A percentile compares a stretch with the other conserved stretches of the same genome.
These are phyloP conservation scores for Leonotis leonurus DNA, from an alignment of 257 asterid species.

Conservation along the genomic window DNA sequence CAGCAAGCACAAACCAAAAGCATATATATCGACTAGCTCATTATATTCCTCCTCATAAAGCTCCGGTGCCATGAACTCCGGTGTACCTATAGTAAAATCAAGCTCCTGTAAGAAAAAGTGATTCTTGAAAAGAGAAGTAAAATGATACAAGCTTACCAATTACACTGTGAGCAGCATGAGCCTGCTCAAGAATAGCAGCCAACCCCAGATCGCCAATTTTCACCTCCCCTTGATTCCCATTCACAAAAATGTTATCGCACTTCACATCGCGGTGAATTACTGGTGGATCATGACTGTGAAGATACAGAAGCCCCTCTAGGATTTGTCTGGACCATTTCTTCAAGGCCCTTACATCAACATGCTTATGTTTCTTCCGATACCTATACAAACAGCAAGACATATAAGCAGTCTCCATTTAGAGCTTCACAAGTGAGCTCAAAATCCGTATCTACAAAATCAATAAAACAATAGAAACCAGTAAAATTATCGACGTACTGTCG, in stretches of 20 bases:
- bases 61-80: too few species aligned
- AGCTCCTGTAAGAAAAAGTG: conserved; percentile 4
- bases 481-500: conserved; percentile 54
- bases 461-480: not conserved
- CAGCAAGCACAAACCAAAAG: too few species aligned
- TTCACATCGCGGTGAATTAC: conserved; percentile 86
- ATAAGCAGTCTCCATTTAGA: conserved; percentile 12
- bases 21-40: too few species aligned
- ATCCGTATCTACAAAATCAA: not conserved
- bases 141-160: conserved; percentile 47
- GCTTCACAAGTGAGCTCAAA: not conserved
- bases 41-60: too few species aligned
- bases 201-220: too few species aligned
- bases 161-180: conserved; percentile 89
- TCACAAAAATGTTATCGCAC: conserved; percentile 79
- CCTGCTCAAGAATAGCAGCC: conserved; percentile 78
- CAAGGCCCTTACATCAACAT: too few species aligned
- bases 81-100: conserved; percentile 52
- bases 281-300: conserved; percentile 87
- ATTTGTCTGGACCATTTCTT: too few species aligned
- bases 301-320: conserved; percentile 80
- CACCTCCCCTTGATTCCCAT: conserved; percentile 96
- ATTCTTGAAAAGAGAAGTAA: not conserved
- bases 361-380: conserved; percentile 86
- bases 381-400: conserved; percentile 27